These are phyloP conservation scores for Pythium periplocum DNA, from an alignment of 352 stramenopile species.

Conservation along the genomic window DNA sequence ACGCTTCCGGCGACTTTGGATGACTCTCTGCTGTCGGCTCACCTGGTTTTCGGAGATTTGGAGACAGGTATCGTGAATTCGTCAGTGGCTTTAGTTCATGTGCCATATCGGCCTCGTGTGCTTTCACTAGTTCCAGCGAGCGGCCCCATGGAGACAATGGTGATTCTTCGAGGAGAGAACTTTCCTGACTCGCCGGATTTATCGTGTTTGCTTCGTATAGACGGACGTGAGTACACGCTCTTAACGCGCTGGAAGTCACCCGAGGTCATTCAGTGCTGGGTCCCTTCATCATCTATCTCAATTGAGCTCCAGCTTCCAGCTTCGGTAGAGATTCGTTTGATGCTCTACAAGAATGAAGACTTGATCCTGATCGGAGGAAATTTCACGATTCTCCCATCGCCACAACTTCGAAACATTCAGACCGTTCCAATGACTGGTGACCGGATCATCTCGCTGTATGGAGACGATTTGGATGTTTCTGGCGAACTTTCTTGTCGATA, in stretches of 20 bases:
- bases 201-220: conserved; percentile 3
- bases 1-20: not conserved
- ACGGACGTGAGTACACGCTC: conserved; percentile 1
- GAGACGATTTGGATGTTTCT: conserved; percentile 34
- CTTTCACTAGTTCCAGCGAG: not conserved
- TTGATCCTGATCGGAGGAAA: not conserved
- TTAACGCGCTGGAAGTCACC: conserved; percentile 12
- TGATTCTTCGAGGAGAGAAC: conserved; percentile 11
- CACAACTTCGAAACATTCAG: conserved; percentile 6
- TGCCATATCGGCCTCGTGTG: not conserved
- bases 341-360: not conserved
- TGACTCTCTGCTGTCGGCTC: not conserved
- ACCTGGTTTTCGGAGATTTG: not conserved
- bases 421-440: not conserved
- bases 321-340: not conserved
- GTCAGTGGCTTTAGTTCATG: not conserved
- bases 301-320: not conserved
- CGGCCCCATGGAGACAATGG: not conserved
- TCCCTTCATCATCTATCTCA: not conserved
- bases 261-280: conserved; percentile 4
- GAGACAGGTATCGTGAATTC: not conserved
- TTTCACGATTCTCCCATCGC: conserved; percentile 9
- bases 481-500: conserved; percentile 36
- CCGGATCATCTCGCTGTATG: conserved; percentile 18
- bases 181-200: conserved; percentile 4